Evolutionary conservation across 2,329 filamentous ascomycete species (phyloP), one percentile per base, ranked within the genome.

Genomic region (Gnomoniopsis smithogilvyi): DNA sequence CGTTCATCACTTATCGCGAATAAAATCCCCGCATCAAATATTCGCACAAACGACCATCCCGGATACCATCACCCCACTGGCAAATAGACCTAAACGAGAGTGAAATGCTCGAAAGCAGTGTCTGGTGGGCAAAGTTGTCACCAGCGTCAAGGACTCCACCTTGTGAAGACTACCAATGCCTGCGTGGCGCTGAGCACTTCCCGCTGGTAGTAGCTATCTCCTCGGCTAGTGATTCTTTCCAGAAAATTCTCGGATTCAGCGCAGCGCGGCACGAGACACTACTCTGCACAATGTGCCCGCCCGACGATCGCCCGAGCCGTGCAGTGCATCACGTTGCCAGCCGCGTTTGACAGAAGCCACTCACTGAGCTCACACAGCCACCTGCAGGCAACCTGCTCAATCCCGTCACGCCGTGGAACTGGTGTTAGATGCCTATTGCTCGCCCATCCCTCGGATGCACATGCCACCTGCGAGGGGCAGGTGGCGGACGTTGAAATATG

Each of bases 261-360:
- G 10, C 19, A 11, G 19, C 4, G 41, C n/a, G 41, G 41, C 46
- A 36, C 21, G 26, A n/a, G 22, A 11, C 36, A 26, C 50, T 21
- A 30, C 41, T 46, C 8, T 17, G 7, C 24, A 22, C 46, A 34
- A 33, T 26, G 7, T 34, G 10, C 15, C 24, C 50, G 46, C 34
- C 46, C 22, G 22, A 43, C 17, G 17, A 43, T 34, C 11, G 46
- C 46, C 22, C 46, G 46, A 49, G 17, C 22, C 24, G 34, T 56
- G 36, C 17, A 41, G 21, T 56, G 36, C 50, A 30, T 43, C 45
- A 14, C 24, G 45, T 47, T 24, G 45, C 22, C 21, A 24, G 41
- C 36, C 30, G 46, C 22, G 36, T 33, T 36, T 43, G 51, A 54
- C 51, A 54, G 51, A 26, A 47, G 51, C 51, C 24, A 54, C 24